A percentile compares a stretch with the other conserved stretches of the same genome.
phyloP scores from a whole-genome alignment of 2,329 filamentous ascomycete genomes.

The Colletotrichum endophyticum region DNA sequence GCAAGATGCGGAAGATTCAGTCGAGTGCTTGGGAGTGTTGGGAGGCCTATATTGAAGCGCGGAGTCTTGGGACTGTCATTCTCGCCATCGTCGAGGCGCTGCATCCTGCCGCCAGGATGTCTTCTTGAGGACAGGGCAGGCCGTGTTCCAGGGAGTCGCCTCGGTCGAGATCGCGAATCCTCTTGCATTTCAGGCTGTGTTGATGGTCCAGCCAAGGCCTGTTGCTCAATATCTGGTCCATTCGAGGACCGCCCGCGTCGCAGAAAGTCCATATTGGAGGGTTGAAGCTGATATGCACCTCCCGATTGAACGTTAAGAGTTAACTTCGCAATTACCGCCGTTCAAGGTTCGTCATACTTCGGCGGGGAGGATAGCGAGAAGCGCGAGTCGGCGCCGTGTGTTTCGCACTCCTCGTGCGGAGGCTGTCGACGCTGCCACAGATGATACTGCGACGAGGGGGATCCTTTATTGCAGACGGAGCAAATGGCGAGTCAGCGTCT shows the following conservation, averaged over 20 bases:
- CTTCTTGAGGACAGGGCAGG: not conserved
- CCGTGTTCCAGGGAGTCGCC: slow-evolving; percentile 2
- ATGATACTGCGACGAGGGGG: not conserved
- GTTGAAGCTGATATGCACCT: not conserved
- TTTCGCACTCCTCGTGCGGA: not conserved
- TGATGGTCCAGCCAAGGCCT: slow-evolving; percentile 1
- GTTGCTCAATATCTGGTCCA: slow-evolving; percentile 7
- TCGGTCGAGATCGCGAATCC: not conserved
- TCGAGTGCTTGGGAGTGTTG: slow-evolving; percentile 44
- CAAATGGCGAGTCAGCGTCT: not conserved
- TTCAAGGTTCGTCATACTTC: slow-evolving; percentile 8
- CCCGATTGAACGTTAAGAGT: not conserved
- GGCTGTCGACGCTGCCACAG: not conserved
- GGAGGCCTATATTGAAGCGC: slow-evolving; percentile 39
- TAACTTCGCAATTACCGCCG: not conserved
- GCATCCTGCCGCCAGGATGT: not conserved
- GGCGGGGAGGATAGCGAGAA: not conserved
- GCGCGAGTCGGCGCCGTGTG: not conserved
- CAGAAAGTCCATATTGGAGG: slow-evolving; percentile 12
- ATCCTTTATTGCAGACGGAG: not conserved
- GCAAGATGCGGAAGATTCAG: slow-evolving; percentile 46
- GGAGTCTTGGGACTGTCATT: slow-evolving; percentile 54
- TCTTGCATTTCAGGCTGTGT: slow-evolving; percentile 18
- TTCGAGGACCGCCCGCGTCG: not conserved
- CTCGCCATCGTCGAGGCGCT: slow-evolving; percentile 25